These are phyloP conservation scores for Annulohypoxylon maeteangense DNA, from an alignment of 495 filamentous ascomycete species.

Conservation along the genomic window DNA sequence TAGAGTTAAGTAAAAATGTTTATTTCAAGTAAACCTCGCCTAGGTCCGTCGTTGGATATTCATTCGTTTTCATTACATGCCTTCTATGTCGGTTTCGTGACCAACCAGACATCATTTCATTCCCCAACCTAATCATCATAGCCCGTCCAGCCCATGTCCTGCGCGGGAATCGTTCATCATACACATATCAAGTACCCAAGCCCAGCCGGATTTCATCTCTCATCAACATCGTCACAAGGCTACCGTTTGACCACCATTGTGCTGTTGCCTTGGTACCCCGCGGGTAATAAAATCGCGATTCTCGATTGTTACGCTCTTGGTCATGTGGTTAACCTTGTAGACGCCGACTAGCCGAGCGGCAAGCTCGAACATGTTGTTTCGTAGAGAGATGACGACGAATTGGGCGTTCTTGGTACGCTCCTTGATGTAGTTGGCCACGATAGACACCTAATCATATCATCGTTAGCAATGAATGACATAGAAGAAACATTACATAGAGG, in stretches of 20 bases:
- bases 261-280: constrained; percentile 28
- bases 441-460: constrained; percentile 77
- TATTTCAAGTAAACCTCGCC: neutral
- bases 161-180: constrained; percentile 4
- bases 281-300: constrained; percentile 80
- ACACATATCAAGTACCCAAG: neutral
- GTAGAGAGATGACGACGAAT: constrained; percentile 96
- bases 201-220: neutral
- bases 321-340: constrained; percentile 99
- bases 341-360: constrained; percentile 92
- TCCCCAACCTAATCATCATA: constrained; percentile 6
- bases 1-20: constrained; percentile 4
- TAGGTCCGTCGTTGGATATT: constrained; percentile 14
- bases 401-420: constrained; percentile 99
- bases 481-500: neutral
- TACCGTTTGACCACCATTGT: constrained; percentile 29
- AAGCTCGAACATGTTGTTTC: constrained; percentile 99
- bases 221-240: constrained; percentile 13
- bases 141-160: neutral
- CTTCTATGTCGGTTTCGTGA: constrained; percentile 13
- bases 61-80: constrained; percentile 27
- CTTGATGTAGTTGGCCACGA: constrained; percentile 98
- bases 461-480: neutral
- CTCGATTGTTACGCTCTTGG: constrained; percentile 95
- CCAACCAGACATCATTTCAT: neutral